Base-by-base conservation (phyloP, 139 green algal species). In the Axilococcus clingmanii region DNA sequence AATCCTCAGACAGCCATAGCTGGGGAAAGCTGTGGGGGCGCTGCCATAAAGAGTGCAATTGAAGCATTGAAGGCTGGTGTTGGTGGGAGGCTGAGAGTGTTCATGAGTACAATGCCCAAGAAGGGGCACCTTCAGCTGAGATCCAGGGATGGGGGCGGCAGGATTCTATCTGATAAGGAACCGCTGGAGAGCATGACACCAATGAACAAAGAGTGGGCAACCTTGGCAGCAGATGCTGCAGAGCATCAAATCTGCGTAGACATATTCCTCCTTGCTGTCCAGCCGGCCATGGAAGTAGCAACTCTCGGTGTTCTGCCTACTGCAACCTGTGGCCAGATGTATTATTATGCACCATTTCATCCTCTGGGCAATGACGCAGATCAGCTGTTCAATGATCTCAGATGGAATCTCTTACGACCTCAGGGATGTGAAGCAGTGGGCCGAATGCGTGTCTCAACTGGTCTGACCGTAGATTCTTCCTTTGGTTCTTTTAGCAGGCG, bases 341-440 rank as follows among this genome's bases (percentile, higher is more conserved):
- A 91, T 68, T 63, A 76, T 48, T 94, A 94, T 68, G 42, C 48
- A 29, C 72, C 75, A 34, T 95, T 86, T 63, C 65, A 45, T 16
- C 56, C 76, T 3, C n/a, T 52, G 3, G 31, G 71, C 9, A n/a
- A n/a, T n/a, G 78, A 93, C 68, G 69, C 75, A 22, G 79, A 86
- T 59, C 71, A 81, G 63, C 68, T 94, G 23, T 50, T 77, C 34
- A 91, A 94, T 62, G 85, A 94, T 69, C 75, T 94, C 24, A 69
- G 75, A 31, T 94, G 84, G 83, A 84, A 84, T 41, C 48, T 89
- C 17, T 52, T 53, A 22, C 63, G 84, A 35, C 82, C 75, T 16
- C 76, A 91, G 75, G 85, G 70, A 23, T 50, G 88, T 58, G 86
- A 95, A 69, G 87, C 82, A 7, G 73, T 95, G 46, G 72, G 85